phyloP scores from a whole-genome alignment of 257 asterid species.

The Lavandula angustifolia region DNA sequence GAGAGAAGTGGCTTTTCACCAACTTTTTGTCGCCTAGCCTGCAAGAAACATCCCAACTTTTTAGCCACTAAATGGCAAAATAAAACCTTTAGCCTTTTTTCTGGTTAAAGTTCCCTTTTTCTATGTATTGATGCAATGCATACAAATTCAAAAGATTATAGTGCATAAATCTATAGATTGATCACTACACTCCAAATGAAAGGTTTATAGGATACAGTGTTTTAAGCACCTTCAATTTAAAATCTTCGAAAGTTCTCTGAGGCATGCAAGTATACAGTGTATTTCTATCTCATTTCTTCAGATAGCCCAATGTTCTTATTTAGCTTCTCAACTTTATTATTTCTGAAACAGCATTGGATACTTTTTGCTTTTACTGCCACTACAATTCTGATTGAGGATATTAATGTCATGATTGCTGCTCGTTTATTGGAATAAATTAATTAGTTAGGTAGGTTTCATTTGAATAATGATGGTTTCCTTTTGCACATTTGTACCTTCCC shows the following conservation, averaged over 20 bases:
- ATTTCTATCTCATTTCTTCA: background rate
- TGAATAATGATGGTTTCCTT: too few species aligned
- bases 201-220: slow-evolving; percentile 12
- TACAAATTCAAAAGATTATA: slow-evolving; percentile 6
- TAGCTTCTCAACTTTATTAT: background rate
- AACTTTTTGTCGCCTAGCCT: slow-evolving; percentile 83
- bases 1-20: slow-evolving; percentile 92
- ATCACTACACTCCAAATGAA: slow-evolving; percentile 4
- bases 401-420: too few species aligned
- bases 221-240: background rate
- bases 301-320: slow-evolving; percentile 7
- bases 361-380: background rate
- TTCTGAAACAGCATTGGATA: background rate
- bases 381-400: too few species aligned
- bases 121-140: background rate
- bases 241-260: background rate
- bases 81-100: background rate
- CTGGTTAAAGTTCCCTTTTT: background rate
- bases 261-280: slow-evolving; percentile 13
- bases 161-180: background rate
- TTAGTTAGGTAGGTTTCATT: too few species aligned
- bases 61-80: slow-evolving; percentile 9
- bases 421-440: too few species aligned
- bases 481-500: too few species aligned
- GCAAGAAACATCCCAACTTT: slow-evolving; percentile 30